Percentiles rank a stretch among this genome's conserved stretches.
Evolutionary conservation across 2,329 filamentous ascomycete genomes (phyloP).

Genomic region (Nemania diffusa): DNA sequence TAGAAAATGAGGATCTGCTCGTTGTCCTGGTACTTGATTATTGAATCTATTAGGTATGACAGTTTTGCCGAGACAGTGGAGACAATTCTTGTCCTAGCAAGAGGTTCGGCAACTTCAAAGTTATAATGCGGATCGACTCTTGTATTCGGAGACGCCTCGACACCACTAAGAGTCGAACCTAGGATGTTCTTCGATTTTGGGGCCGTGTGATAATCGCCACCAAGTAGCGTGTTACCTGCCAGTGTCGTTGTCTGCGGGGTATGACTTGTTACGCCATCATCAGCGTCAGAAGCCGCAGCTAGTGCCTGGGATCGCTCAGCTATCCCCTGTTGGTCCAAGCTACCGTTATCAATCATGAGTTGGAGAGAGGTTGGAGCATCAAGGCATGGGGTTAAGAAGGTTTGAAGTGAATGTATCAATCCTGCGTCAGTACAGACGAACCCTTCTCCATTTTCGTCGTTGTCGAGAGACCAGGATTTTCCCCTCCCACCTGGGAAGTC

Average conservation of each 20-base stretch:
- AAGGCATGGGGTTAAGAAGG: slow-evolving; percentile 59
- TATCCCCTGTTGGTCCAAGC: slow-evolving; percentile 54
- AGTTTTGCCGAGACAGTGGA: slow-evolving; percentile 89
- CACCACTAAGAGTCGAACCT: slow-evolving; percentile 18
- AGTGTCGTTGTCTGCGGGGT: slow-evolving; percentile 36
- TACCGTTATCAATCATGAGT: slow-evolving; percentile 59
- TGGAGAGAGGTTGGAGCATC: slow-evolving; percentile 58
- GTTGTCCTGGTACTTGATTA: slow-evolving; percentile 71
- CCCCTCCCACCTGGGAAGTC: slow-evolving; percentile 72
- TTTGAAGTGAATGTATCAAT: slow-evolving; percentile 64
- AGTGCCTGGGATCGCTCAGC: slow-evolving; percentile 51
- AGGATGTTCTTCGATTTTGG: slow-evolving; percentile 40
- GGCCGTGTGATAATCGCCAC: slow-evolving; percentile 43
- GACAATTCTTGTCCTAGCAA: slow-evolving; percentile 71
- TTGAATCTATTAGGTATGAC: slow-evolving; percentile 81
- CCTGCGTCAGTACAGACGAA: slow-evolving; percentile 60
- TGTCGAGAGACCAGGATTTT: slow-evolving; percentile 74
- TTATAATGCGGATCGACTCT: slow-evolving; percentile 52
- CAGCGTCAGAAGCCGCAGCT: slow-evolving; percentile 35
- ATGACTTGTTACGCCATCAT: slow-evolving; percentile 33
- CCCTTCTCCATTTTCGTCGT: slow-evolving; percentile 57
- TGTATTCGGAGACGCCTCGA: slow-evolving; percentile 21
- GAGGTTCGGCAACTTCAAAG: slow-evolving; percentile 58
- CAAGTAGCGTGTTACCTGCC: slow-evolving; percentile 46
- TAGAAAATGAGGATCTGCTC: slow-evolving; percentile 96